Evolutionary conservation across 192 early-diverging fungal genomes (phyloP).

Genomic region (Coemansia sp.): DNA sequence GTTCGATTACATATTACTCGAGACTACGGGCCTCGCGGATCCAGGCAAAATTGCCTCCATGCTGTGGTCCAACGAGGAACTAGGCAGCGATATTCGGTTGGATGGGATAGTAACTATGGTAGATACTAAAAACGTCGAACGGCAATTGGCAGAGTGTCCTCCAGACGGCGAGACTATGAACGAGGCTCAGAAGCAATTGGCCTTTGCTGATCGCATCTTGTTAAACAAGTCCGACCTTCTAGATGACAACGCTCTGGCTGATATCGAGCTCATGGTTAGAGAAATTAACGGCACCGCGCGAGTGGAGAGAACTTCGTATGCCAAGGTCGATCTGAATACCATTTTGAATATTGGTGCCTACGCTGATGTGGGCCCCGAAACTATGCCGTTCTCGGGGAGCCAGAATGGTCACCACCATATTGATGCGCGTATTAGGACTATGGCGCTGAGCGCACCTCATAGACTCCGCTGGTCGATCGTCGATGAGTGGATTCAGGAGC

Average conservation of each 20-base stretch:
- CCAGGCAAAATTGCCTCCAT: conserved; percentile 89
- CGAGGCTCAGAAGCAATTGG: conserved; percentile 73
- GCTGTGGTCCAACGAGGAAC: conserved; percentile 97
- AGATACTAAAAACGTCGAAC: conserved; percentile 69
- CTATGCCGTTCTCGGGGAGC: conserved; percentile 24
- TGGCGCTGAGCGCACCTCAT: conserved; percentile 58
- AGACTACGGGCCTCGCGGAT: conserved; percentile 84
- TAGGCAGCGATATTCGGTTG: conserved; percentile 86
- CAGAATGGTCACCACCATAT: conserved; percentile 31
- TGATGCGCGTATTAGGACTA: conserved; percentile 58
- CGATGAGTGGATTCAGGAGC: conserved; percentile 77
- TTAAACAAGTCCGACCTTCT: conserved; percentile 89
- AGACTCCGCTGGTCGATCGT: conserved; percentile 57
- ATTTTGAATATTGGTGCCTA: conserved; percentile 61
- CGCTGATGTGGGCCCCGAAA: conserved; percentile 17
- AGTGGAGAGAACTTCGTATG: conserved; percentile 17
- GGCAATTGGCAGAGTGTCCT: conserved; percentile 50
- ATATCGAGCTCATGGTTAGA: conserved; percentile 44
- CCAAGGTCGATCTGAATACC: conserved; percentile 53
- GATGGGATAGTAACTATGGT: conserved; percentile 92
- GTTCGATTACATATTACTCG: conserved; percentile 96
- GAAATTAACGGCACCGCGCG: conserved; percentile 46
- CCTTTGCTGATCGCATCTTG: conserved; percentile 86
- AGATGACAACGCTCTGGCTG: conserved; percentile 33
- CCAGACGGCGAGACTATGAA: conserved; percentile 68